Base-by-base conservation (phyloP, 352 stramenopile species). In the Phytophthora foliorum region DNA sequence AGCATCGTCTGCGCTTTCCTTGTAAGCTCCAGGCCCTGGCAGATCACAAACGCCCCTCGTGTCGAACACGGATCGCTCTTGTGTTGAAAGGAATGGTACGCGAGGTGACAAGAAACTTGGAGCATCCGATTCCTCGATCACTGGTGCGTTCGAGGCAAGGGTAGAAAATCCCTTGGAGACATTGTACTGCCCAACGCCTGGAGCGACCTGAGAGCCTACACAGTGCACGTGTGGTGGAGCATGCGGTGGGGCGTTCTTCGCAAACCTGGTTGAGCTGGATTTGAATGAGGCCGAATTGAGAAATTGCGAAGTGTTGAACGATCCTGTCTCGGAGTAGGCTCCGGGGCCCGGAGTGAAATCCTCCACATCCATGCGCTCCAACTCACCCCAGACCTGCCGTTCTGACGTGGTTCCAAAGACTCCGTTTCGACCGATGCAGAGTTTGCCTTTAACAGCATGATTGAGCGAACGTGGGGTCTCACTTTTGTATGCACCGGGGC, bases 361-460 rank as follows among this genome's bases (percentile, higher is more conserved):
- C 4, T 91, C 68, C 2, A 67, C 52, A 55, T 89, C 77, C 32
- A 80, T 71, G 21, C 66, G 74, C 48, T 87, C 81, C 31, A 91
- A 71, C 3, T 79, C 71, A 7, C 82, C 81, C 86, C 84, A 94
- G 6, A 94, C 70, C 38, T 86, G 80, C n/a, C 86, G 79, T 62
- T 92, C 84, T 1, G 86, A 87, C 3, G 77, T 94, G 13, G 84
- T 84, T n/a, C 86, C 86, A 62, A 94, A 94, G 17, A 90, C 75
- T 27, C 86, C 84, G 45, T 87, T 86, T 42, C 86, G 81, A 2
- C 86, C 86, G 17, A 93, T 77, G 8, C 70, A 74, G 11, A 87
- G 67, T 34, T 81, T 82, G 4, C 72, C 61, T 66, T 75, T 76
- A 21, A 91, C 78, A 6, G 72, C 29, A 14, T 86, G 71, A n/a